Conservation (phyloP, 1,284 basidiomycete genomes). For the Apiotrichum gamsii region DNA sequence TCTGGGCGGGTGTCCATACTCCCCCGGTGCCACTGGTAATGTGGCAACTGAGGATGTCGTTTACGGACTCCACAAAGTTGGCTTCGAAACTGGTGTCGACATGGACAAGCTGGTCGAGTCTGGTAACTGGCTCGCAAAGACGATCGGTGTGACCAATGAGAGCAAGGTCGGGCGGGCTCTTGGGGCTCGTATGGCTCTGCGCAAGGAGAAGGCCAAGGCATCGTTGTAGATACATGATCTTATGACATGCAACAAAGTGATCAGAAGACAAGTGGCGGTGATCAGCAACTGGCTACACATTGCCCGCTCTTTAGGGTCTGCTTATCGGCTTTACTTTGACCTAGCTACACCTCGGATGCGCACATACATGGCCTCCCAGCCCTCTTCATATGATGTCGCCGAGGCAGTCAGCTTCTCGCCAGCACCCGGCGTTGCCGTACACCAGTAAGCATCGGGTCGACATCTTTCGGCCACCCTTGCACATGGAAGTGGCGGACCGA, state of each 20-base stretch:
- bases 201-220: slow-evolving; percentile 9
- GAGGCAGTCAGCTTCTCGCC: slow-evolving; percentile 10
- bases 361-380: slow-evolving; percentile 67
- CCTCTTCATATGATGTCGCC: slow-evolving; percentile 44
- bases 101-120: slow-evolving; percentile 63
- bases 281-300: no score
- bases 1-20: slow-evolving; percentile 90
- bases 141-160: slow-evolving; percentile 61
- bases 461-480: no score
- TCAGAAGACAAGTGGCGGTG: no score
- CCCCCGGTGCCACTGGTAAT: slow-evolving; percentile 90
- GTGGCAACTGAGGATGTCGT: slow-evolving; percentile 85
- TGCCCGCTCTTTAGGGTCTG: no score
- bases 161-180: slow-evolving; percentile 78
- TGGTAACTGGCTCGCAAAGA: slow-evolving; percentile 71
- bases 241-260: no score
- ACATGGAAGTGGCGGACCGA: no score
- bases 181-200: slow-evolving; percentile 49
- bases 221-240: no score
- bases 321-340: neutral
- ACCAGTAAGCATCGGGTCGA: slow-evolving; percentile 54
- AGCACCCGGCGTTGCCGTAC: slow-evolving; percentile 21
- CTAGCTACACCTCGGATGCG: slow-evolving; percentile 56
- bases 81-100: slow-evolving; percentile 63
- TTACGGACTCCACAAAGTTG: slow-evolving; percentile 68